Base-by-base conservation (phyloP, 2,329 filamentous ascomycete species). In the Huntiella savannae region DNA sequence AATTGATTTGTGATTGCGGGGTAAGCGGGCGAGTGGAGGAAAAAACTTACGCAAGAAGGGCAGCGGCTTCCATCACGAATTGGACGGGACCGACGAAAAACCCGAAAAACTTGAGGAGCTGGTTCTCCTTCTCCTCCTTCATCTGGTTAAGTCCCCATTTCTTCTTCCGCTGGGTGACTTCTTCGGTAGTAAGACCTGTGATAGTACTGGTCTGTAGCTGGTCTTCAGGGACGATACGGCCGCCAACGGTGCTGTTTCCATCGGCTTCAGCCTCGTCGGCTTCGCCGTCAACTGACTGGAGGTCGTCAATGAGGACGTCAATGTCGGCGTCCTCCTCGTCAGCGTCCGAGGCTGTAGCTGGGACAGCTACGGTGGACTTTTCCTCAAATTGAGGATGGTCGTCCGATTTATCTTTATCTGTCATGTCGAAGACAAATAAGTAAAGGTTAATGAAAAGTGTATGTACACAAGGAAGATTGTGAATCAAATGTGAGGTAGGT, bases 51-150 rank as follows among this genome's bases (percentile, higher is more conserved):
- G 85, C 84, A 49, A 92, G 72, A 57, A 87, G 69, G 54, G 81
- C 81, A 51, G 83, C 82, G 62, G 75, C 71, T 77, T 88, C 82
- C 85, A 93, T 93, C 60, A 93, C 85, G 63, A 88, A 88, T 61
- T 92, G 85, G 54, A 93, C 88, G 16, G 86, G 86, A 53, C 86
- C 86, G 47, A 91, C 68, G 62, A 92, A 92, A 67, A 82, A 91
- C 55, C 72, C 70, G 57, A 76, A 63, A 63, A 93, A 92, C 69
- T 92, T 91, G 57, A 91, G 70, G 51, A 87, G 63, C 49, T 86
- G 57, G 58, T 87, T 92, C 64, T 86, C 80, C 65, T 85, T 86
- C 67, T 88, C 82, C 65, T 92, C 83, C 64, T 82, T 86, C 82
- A 93, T 85, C 61, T 84, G 77, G 61, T 94, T 93, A 58, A 82